phyloP scores from a whole-genome alignment of 345 rosid genomes.

The Salix brachista region DNA sequence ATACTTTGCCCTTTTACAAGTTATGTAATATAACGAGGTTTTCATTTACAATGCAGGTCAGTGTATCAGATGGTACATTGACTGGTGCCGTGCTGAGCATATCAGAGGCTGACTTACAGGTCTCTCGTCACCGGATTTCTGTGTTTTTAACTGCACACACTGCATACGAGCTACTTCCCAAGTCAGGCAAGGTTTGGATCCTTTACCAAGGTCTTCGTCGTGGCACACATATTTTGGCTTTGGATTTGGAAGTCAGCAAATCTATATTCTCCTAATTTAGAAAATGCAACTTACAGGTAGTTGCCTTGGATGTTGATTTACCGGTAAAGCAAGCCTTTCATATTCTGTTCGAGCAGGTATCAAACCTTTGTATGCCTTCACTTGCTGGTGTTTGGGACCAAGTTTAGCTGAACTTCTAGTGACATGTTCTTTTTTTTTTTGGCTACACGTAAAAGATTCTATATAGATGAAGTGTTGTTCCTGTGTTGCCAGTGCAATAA shows the following conservation, averaged over 20 bases:
- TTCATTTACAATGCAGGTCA: slow-evolving; percentile 32
- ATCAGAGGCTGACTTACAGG: slow-evolving; percentile 26
- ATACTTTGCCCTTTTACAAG: background rate
- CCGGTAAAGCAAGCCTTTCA: slow-evolving; percentile 30
- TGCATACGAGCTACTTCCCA: slow-evolving; percentile 92
- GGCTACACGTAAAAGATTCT: no score
- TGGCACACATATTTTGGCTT: background rate
- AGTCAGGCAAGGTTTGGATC: slow-evolving; percentile 92
- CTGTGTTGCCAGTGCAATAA: background rate
- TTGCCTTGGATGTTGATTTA: slow-evolving; percentile 32
- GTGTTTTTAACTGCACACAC: slow-evolving; percentile 66
- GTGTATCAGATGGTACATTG: slow-evolving; percentile 34
- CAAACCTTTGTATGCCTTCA: background rate
- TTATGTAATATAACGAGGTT: background rate
- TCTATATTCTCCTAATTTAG: slow-evolving; percentile 22
- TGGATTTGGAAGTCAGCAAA: background rate
- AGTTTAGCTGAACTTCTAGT: background rate
- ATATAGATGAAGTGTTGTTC: background rate
- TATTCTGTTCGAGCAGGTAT: slow-evolving; percentile 29
- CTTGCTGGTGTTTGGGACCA: background rate
- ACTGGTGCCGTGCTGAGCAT: slow-evolving; percentile 14
- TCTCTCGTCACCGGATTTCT: slow-evolving; percentile 28
- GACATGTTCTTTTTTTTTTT: background rate
- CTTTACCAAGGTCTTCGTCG: slow-evolving; percentile 16
- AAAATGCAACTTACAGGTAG: slow-evolving; percentile 17